A percentile compares a stretch with the other conserved stretches of the same genome.
Evolutionary conservation across 768 basidiomycete species (phyloP).

Genomic region (Suillus sp.): DNA sequence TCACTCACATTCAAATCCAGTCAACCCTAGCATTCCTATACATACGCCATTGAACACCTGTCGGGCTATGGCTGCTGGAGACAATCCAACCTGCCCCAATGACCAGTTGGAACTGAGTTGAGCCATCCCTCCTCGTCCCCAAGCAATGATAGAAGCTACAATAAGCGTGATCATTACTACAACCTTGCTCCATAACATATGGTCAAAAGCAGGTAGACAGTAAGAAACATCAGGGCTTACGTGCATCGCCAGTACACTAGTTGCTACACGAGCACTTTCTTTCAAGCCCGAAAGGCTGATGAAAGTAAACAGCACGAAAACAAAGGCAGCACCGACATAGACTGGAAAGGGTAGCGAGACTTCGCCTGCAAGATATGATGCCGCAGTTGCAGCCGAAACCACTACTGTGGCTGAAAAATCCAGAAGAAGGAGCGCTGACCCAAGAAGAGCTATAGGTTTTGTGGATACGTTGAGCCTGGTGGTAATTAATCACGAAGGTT

Average conservation of each 20-base stretch:
- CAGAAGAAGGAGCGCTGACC: slow-evolving; percentile 66
- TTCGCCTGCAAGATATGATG: slow-evolving; percentile 67
- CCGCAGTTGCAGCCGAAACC: slow-evolving; percentile 74
- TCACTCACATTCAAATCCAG: slow-evolving; percentile 64
- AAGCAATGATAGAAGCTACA: slow-evolving; percentile 50
- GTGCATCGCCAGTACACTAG: slow-evolving; percentile 59
- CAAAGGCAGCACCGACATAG: slow-evolving; percentile 52
- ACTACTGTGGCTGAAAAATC: slow-evolving; percentile 71
- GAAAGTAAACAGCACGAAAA: slow-evolving; percentile 54
- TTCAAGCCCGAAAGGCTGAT: slow-evolving; percentile 60
- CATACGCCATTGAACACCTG: slow-evolving; percentile 70
- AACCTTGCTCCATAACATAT: slow-evolving; percentile 37
- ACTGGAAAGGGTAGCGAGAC: slow-evolving; percentile 57
- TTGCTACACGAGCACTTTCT: slow-evolving; percentile 63
- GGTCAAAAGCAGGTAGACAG: slow-evolving; percentile 8
- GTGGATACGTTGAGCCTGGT: slow-evolving; percentile 61
- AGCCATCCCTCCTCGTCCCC: slow-evolving; percentile 49
- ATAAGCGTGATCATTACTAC: slow-evolving; percentile 58
- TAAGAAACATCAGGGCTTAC: slow-evolving; percentile 37
- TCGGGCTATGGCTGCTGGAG: slow-evolving; percentile 35
- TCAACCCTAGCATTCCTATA: slow-evolving; percentile 70
- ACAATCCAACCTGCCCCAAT: slow-evolving; percentile 32
- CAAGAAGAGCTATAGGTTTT: slow-evolving; percentile 63
- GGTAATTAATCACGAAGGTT: neutral
- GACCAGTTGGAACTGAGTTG: slow-evolving; percentile 61